Evolutionary conservation across 345 rosid genomes (phyloP).

Genomic region (Citrus mangshanensis): DNA sequence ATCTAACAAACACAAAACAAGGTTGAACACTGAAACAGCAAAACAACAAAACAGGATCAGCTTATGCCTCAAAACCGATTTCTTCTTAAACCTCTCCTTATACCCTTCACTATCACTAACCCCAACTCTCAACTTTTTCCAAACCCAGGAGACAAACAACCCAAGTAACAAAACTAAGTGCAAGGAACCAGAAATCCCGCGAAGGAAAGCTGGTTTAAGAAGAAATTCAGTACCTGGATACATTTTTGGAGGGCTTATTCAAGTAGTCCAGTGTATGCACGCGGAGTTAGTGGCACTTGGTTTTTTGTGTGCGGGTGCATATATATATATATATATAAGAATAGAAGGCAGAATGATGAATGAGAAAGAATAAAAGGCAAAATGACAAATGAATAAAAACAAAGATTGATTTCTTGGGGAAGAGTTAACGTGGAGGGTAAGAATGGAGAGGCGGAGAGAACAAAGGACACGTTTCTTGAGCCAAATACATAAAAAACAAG

Average conservation of each 20-base stretch:
- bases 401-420: not conserved
- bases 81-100: constrained; percentile 15
- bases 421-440: not conserved
- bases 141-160: constrained; percentile 33
- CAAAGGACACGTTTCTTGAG: not conserved
- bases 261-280: not conserved
- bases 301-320: not conserved
- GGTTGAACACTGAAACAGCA: constrained; percentile 34
- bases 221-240: constrained; percentile 30
- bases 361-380: too few relatives aligned
- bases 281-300: not conserved
- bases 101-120: constrained; percentile 13
- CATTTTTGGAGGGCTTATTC: constrained; percentile 12
- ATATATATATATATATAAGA: too few relatives aligned
- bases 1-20: constrained; percentile 29
- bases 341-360: too few relatives aligned
- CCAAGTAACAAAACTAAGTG: constrained; percentile 42
- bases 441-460: not conserved
- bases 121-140: constrained; percentile 25
- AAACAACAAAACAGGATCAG: constrained; percentile 34
- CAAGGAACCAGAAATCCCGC: constrained; percentile 38
- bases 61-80: constrained; percentile 22
- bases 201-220: constrained; percentile 35
- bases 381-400: too few relatives aligned
- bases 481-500: too few relatives aligned